Evolutionary conservation across 495 filamentous ascomycete genomes (phyloP), one percentile per base, ranked within the genome.

Genomic region (Ramalina peruviana): DNA sequence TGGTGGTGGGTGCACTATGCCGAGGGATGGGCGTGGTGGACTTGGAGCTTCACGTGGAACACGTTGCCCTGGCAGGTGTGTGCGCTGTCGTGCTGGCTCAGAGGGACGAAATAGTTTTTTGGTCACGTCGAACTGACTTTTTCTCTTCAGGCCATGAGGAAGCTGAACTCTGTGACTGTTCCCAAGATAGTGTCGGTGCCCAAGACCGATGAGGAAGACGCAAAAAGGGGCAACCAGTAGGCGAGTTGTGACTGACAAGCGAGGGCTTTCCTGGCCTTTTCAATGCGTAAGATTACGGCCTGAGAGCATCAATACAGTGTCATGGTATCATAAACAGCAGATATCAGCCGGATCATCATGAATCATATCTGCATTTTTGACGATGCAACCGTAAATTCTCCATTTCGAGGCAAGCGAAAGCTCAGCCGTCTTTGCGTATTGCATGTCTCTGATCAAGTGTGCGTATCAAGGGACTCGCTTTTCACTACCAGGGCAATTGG

Each of bases 401-500:
- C 30, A 33, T 33, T 33, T 11, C 7, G 7, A 33, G 30, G 30
- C 30, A 4, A 33, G 30, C 9, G 30, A 33, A 33, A 33, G 30
- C 30, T 33, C 3, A 33, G 7, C 12, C 30, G 9, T 2, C 30
- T 33, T 33, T 33, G 5, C 3, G 30, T 7, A 7, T 33, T 33
- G 7, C 30, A 33, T 3, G 30, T 10, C 12, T 12, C 30, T 33
- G 30, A 13, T 33, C 9, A 33, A 33, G 6, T 33, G 30, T 33
- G 6, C 7, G 3, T 11, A 12, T 33, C 30, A 33, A 33, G 12
- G 7, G 3, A 33, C 7, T 33, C 30, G 30, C 30, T 33, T 33
- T 33, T 11, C 30, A 23, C 26, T 71, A 87, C 81, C 81, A 86
- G 20, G 82, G 83, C 48, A 87, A 59, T 56, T 83, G 71, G 51